These are phyloP conservation scores for Cercophora sp. DNA, from an alignment of 495 filamentous ascomycete species.

Conservation along the genomic window DNA sequence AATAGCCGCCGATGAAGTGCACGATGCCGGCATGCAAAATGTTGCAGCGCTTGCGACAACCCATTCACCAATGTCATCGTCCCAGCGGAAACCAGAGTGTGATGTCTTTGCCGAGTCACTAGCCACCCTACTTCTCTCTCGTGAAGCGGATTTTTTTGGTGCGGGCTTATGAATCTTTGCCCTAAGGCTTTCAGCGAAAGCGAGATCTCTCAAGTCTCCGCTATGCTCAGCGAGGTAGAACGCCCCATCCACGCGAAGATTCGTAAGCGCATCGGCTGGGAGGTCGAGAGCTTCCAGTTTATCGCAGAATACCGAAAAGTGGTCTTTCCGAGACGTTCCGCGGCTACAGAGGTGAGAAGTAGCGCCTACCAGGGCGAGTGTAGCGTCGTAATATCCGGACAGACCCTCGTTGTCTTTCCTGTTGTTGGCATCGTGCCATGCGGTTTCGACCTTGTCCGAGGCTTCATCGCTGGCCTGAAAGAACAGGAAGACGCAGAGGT, in stretches of 20 bases:
- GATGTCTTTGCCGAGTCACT: not conserved
- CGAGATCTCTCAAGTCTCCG: slow-evolving; percentile 39
- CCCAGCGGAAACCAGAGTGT: slow-evolving; percentile 44
- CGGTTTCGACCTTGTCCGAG: slow-evolving; percentile 3
- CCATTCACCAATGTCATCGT: slow-evolving; percentile 55
- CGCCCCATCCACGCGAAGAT: slow-evolving; percentile 28
- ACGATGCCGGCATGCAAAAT: no score
- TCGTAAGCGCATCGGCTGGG: slow-evolving; percentile 14
- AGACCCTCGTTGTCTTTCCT: slow-evolving; percentile 7
- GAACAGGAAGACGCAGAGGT: slow-evolving; percentile 24
- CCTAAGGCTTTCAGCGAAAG: slow-evolving; percentile 38
- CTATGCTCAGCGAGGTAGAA: slow-evolving; percentile 41
- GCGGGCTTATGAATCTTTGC: slow-evolving; percentile 3
- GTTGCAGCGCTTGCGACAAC: slow-evolving; percentile 31
- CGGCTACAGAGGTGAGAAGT: slow-evolving; percentile 24
- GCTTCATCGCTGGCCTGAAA: not conserved
- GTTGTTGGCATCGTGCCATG: slow-evolving; percentile 17
- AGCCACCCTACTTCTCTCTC: not conserved
- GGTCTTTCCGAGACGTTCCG: slow-evolving; percentile 13
- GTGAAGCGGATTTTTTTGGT: not conserved
- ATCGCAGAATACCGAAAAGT: slow-evolving; percentile 23
- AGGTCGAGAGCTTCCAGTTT: slow-evolving; percentile 21
- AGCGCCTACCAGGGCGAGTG: slow-evolving; percentile 18
- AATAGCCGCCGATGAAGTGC: no score
- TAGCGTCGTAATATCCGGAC: slow-evolving; percentile 25